Base-by-base conservation (phyloP, 345 rosid species). In the Salix koriyanagi region DNA sequence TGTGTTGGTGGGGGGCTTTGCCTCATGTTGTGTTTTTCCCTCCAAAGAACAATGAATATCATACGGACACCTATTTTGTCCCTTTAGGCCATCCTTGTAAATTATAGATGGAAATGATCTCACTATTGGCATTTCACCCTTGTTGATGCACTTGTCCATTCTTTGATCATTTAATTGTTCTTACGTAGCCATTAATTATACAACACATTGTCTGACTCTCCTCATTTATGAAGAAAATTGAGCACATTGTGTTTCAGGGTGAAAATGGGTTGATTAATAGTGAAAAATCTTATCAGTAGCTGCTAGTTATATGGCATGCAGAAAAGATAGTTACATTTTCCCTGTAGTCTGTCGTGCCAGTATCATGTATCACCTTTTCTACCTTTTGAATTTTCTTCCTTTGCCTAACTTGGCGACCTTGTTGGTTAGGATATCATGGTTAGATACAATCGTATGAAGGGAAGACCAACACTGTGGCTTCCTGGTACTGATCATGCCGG, bases 401-500 rank as follows among this genome's bases (percentile, higher is more conserved):
- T 70, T 75, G 34, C 69, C 30, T 73, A 61, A 77, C 76, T 80
- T 69, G 37, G 7, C 65, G 69, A 73, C 83, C 73, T 69, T 69
- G 67, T 80, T 84, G 69, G 75, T 28, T 73, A 91, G 97, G 97
- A 91, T 83, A 91, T 95, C 68, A 89, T 95, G 99, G 88, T 89
- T 80, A 88, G 99, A 82, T 93, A 90, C 86, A 83, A 88, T 69
- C 88, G 99, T 42, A 95, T 95, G 99, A 95, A 85, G 83, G 99
- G 97, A 73, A 93, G 87, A 80, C 97, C 99, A 75, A 89, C 99
- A 64, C 92, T 95, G 56, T 95, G 99, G 99, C 86, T 95, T 86
- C 99, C 99, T 48, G 97, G 99, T 74, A 90, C 97, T 71, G 97
- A 95, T 86, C 99, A 95, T 89, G 99, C 99, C 73, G 99, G 97